Conservation (phyloP, 768 basidiomycete species). For the Thelephora aurantiotincta region DNA sequence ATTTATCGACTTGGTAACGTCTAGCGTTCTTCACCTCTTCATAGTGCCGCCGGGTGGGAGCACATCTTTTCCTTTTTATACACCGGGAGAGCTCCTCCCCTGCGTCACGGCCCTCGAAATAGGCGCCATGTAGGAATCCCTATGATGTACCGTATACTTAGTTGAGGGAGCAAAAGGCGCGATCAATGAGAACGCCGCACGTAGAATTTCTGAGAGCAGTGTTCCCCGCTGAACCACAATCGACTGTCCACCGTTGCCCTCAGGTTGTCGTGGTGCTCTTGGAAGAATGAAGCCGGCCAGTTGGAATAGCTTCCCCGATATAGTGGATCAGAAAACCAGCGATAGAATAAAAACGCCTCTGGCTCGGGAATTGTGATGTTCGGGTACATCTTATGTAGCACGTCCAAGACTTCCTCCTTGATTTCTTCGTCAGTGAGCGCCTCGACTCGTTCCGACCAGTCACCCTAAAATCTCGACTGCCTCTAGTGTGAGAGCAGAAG, state of each 20-base stretch:
- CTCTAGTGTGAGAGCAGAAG: not conserved
- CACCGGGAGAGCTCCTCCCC: constrained; percentile 28
- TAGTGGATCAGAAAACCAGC: constrained; percentile 37
- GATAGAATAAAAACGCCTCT: constrained; percentile 35
- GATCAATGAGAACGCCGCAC: not conserved
- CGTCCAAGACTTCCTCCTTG: constrained; percentile 36
- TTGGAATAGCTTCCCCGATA: constrained; percentile 54
- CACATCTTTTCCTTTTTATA: too few relatives aligned
- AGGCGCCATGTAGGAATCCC: constrained; percentile 46
- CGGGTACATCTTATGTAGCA: constrained; percentile 48
- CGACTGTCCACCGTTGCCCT: constrained; percentile 34
- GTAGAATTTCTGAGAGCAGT: not conserved
- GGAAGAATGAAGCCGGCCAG: constrained; percentile 50
- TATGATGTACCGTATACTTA: too few relatives aligned
- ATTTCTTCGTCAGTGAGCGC: constrained; percentile 31
- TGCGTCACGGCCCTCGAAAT: constrained; percentile 34
- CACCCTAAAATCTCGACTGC: constrained; percentile 26
- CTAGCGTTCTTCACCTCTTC: too few relatives aligned
- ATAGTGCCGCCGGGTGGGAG: too few relatives aligned
- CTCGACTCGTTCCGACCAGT: constrained; percentile 46
- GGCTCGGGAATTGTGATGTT: constrained; percentile 39
- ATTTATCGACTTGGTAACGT: too few relatives aligned
- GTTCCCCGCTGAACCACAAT: constrained; percentile 53
- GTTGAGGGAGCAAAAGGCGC: too few relatives aligned
- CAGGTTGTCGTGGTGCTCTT: constrained; percentile 36